Conservation (phyloP, 345 rosid species). For the Camelina sativa region DNA sequence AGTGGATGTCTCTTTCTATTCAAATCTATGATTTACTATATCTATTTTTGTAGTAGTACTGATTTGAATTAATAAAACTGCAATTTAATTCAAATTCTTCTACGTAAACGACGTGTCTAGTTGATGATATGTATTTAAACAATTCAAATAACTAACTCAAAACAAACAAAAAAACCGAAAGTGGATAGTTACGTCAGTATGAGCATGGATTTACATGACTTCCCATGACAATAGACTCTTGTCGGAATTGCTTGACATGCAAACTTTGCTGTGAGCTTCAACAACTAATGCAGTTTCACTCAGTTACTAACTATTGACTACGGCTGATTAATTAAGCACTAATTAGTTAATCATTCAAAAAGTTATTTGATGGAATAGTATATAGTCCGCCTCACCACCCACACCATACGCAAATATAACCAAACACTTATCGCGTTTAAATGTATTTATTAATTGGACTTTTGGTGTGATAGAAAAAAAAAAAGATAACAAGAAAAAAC, state of each 20-base stretch:
- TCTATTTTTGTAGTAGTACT: background rate
- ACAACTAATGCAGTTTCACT: conserved; percentile 14
- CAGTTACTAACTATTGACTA: conserved; percentile 24
- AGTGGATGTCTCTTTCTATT: conserved; percentile 14
- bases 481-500: background rate
- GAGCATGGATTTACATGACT: conserved; percentile 37
- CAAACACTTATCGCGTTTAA: conserved; percentile 24
- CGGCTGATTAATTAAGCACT: conserved; percentile 14
- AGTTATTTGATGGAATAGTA: background rate
- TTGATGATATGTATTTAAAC: conserved; percentile 12
- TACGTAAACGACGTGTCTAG: background rate
- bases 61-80: background rate
- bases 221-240: conserved; percentile 32
- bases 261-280: conserved; percentile 35
- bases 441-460: conserved; percentile 1
- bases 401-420: conserved; percentile 40
- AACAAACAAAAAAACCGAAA: conserved; percentile 14
- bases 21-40: background rate
- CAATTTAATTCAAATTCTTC: background rate
- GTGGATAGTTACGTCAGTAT: conserved; percentile 42
- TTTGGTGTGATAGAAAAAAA: background rate
- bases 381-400: conserved; percentile 16
- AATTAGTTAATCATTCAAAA: conserved; percentile 30
- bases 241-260: conserved; percentile 44
- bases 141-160: background rate